These are phyloP conservation scores for Fusarium paranaense DNA, from an alignment of 2,329 filamentous ascomycete species.

Conservation along the genomic window DNA sequence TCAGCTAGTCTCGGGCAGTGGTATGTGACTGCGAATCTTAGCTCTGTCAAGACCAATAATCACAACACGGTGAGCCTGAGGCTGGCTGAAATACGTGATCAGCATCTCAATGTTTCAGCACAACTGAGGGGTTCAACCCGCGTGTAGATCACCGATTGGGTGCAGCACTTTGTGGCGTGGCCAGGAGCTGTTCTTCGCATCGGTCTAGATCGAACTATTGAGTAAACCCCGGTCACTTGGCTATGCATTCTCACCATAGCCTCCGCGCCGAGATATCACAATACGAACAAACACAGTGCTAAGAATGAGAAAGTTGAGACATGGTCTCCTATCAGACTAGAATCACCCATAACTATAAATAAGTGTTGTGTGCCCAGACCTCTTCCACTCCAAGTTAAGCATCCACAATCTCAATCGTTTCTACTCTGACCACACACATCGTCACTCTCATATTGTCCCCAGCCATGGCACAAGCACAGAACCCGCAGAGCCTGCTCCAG, in stretches of 20 bases:
- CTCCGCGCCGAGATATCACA: neutral
- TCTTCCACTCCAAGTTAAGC: neutral
- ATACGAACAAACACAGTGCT: neutral
- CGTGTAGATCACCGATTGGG: neutral
- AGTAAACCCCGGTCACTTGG: neutral
- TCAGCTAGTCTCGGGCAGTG: neutral
- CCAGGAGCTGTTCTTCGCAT: neutral
- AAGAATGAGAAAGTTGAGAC: neutral
- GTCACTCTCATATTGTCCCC: neutral
- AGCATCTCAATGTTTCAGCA: neutral
- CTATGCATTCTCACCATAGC: neutral
- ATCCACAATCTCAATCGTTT: neutral
- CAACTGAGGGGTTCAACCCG: neutral
- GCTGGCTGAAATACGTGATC: neutral
- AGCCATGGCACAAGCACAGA: neutral
- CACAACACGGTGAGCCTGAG: neutral
- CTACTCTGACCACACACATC: neutral
- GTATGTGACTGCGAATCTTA: neutral
- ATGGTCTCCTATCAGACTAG: neutral
- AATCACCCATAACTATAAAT: neutral
- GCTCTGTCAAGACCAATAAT: neutral
- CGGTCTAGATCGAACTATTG: neutral
- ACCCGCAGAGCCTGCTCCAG: neutral
- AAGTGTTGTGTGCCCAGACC: neutral
- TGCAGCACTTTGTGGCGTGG: neutral